Evolutionary conservation across 2,329 filamentous ascomycete species (phyloP).

Genomic region (Trichoderma sp.): DNA sequence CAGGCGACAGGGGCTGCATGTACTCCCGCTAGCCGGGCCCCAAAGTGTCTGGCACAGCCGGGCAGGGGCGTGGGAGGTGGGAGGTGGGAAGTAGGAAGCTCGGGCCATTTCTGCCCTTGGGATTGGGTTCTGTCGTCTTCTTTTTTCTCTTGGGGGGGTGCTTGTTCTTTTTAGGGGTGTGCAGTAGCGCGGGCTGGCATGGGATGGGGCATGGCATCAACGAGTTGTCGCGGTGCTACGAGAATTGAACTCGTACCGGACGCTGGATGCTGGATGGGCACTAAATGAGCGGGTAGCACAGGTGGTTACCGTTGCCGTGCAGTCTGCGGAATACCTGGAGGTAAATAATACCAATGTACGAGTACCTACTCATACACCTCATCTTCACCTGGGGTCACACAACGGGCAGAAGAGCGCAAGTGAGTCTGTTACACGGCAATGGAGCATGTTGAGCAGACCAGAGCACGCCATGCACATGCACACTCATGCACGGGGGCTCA

Average conservation of each 20-base stretch:
- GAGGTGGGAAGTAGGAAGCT: background rate
- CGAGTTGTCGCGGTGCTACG: background rate
- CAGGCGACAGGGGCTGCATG: constrained; percentile 13
- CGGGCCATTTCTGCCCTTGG: background rate
- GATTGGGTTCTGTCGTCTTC: background rate
- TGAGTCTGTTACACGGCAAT: background rate
- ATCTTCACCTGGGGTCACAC: background rate
- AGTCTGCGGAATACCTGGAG: no score
- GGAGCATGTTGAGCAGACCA: background rate
- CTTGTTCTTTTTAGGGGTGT: background rate
- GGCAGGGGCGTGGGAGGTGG: background rate
- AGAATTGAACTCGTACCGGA: background rate
- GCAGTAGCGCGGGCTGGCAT: background rate
- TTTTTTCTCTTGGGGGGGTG: background rate
- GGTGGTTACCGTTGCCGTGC: background rate
- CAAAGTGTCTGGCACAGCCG: background rate
- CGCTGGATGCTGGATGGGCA: background rate
- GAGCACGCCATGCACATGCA: background rate
- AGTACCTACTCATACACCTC: background rate
- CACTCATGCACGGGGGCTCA: background rate
- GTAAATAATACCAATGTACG: no score
- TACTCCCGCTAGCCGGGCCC: background rate
- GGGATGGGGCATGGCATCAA: background rate
- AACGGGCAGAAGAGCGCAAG: background rate
- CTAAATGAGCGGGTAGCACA: background rate